Conservation (phyloP, 2,329 filamentous ascomycete species). For the Fusarium irregulare region DNA sequence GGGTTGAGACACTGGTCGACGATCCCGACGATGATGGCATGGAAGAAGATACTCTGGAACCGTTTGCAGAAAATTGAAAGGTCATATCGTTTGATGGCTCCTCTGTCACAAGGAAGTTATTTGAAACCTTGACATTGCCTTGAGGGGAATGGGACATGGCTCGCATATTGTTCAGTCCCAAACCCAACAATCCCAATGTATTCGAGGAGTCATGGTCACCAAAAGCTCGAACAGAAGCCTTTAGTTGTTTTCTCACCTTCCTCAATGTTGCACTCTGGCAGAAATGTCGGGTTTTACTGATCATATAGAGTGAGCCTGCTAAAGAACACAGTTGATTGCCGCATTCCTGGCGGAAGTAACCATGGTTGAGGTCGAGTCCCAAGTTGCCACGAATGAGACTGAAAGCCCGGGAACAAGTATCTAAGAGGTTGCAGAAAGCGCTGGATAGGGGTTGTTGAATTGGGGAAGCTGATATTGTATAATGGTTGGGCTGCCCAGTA, state of each 20-base stretch:
- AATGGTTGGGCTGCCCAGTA: slow-evolving; percentile 38
- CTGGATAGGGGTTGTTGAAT: slow-evolving; percentile 45
- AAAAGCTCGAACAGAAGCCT: slow-evolving; percentile 42
- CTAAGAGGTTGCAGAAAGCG: slow-evolving; percentile 47
- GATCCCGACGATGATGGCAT: slow-evolving; percentile 41
- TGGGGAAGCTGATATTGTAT: slow-evolving; percentile 30
- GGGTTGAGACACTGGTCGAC: slow-evolving; percentile 37
- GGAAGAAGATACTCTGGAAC: slow-evolving; percentile 37
- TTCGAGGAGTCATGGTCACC: slow-evolving; percentile 28
- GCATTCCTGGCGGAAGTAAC: slow-evolving; percentile 39
- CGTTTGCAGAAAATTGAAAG: slow-evolving; percentile 31
- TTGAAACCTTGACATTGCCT: slow-evolving; percentile 9
- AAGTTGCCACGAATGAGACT: slow-evolving; percentile 38
- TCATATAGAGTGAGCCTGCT: slow-evolving; percentile 42
- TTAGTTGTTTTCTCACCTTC: slow-evolving; percentile 47
- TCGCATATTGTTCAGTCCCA: slow-evolving; percentile 26
- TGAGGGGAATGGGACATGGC: slow-evolving; percentile 42
- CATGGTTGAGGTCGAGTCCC: slow-evolving; percentile 33
- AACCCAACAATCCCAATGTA: slow-evolving; percentile 36
- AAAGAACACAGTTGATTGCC: slow-evolving; percentile 43
- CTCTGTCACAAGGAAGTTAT: slow-evolving; percentile 15
- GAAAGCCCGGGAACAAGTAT: slow-evolving; percentile 49
- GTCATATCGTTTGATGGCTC: slow-evolving; percentile 15
- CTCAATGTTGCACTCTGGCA: slow-evolving; percentile 43
- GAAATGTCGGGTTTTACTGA: slow-evolving; percentile 47